Base-by-base conservation (phyloP, 2,329 filamentous ascomycete species). In the Nothophaeocryptopus gaeumannii region DNA sequence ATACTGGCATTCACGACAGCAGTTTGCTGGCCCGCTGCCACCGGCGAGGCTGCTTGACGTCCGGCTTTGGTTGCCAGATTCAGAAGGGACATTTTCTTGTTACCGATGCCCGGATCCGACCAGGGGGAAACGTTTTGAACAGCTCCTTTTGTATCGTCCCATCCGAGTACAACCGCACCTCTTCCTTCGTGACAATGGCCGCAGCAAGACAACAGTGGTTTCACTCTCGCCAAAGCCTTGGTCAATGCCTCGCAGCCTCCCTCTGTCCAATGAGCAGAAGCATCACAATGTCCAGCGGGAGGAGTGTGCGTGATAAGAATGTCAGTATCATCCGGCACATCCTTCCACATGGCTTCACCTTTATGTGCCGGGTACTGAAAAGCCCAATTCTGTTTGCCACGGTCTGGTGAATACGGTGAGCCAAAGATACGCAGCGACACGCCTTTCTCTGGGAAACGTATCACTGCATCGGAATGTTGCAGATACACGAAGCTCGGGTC, bases 1-100 rank as follows among this genome's bases (percentile, higher is more conserved):
- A 91, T 83, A 14, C 88, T 83, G 26, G 87, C 87, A 70, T 95
- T 95, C 59, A 93, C 79, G 45, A 95, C 73, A 64, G 84, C 91
- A 1, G 88, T 93, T 72, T 92, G 86, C 81, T 75, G 39, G 74
- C 70, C 55, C 14, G 13, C 32, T 31, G 49, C 42, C 39, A 58
- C 31, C 3, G 20, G 20, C 7, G 20, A 26, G 20, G 20, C 20
- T 26, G 20, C 20, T 26, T 15, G 32, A 52, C 64, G 56, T 54
- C 70, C 58, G 53, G 65, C 61, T 61, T 68, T 73, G 10, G 68
- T 67, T 2, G 80, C 84, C 48, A 88, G 70, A 65, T 88, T 78
- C 5, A 88, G 72, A 37, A 86, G 63, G 44, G 82, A 84, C 47
- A 82, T 73, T 70, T 84, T 88, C 59, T 77, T 80, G 61, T 76